A percentile compares a stretch with the other conserved stretches of the same genome.
phyloP scores from a whole-genome alignment of 768 basidiomycete genomes.

The Leucocoprinus birnbaumii region DNA sequence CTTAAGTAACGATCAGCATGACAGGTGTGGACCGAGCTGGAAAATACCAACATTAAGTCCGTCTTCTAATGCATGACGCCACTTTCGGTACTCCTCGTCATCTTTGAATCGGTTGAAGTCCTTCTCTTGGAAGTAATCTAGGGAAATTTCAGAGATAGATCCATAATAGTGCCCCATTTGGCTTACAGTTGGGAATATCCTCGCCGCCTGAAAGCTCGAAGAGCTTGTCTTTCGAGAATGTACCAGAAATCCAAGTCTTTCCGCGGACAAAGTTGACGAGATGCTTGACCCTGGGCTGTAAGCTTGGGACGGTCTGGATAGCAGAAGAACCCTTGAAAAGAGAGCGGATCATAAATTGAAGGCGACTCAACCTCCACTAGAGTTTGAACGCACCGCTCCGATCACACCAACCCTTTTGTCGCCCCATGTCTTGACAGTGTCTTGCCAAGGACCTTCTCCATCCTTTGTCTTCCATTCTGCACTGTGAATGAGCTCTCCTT shows the following conservation, averaged over 20 bases:
- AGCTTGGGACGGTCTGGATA: slow-evolving; percentile 55
- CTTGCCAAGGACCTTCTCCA: slow-evolving; percentile 36
- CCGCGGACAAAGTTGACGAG: slow-evolving; percentile 56
- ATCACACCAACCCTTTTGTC: slow-evolving; percentile 56
- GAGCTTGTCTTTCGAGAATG: slow-evolving; percentile 40
- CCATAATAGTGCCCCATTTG: background rate
- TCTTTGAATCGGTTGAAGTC: slow-evolving; percentile 51
- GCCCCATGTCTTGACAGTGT: slow-evolving; percentile 44
- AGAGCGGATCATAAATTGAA: background rate
- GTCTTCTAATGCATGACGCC: slow-evolving; percentile 44
- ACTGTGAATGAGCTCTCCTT: slow-evolving; percentile 60
- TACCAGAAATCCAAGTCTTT: slow-evolving; percentile 53
- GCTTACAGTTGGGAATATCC: slow-evolving; percentile 41
- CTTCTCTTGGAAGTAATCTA: slow-evolving; percentile 48
- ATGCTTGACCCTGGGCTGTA: slow-evolving; percentile 49
- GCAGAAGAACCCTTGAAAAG: slow-evolving; percentile 53
- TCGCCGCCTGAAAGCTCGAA: slow-evolving; percentile 34
- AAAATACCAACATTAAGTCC: slow-evolving; percentile 42
- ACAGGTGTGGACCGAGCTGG: background rate
- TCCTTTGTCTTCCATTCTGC: slow-evolving; percentile 52
- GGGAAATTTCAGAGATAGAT: background rate
- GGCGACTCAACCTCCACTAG: background rate
- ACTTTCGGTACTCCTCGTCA: slow-evolving; percentile 41
- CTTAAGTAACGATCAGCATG: slow-evolving; percentile 17
- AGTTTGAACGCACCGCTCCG: slow-evolving; percentile 47